Evolutionary conservation across 1,284 basidiomycete genomes (phyloP), one percentile per base, ranked within the genome.

Genomic region (Cryptococcus depauperatus): DNA sequence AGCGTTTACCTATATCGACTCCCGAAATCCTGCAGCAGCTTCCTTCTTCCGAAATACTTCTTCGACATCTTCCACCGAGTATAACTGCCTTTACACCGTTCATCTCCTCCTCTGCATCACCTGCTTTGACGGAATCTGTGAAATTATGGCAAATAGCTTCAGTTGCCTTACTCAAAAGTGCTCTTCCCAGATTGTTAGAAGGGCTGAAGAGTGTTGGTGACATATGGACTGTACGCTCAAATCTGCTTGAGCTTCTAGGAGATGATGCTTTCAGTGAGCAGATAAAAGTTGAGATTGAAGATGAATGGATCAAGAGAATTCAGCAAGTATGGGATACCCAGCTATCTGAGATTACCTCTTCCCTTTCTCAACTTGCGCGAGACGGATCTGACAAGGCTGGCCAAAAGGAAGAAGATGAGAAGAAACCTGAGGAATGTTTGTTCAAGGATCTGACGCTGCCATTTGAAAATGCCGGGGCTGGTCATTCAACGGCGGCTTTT

Each of bases 31-130:
- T 73, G 2, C 62, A 62, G 39, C 45, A 52, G 3, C 57, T 73
- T 5, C 71, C 71, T 1, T 66, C 70, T 0, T 62, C 69, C 1
- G 68, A 70, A 42, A 71, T 73, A 32, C 58, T 71, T 0, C 53
- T 72, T 1, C 61, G 64, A 3, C 66, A 72, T 54, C 55, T 72
- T 0, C 71, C 71, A 0, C 26, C 52, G 0, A 43, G 52, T 4
- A 62, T 73, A 38, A 64, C 61, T 14, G 55, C 50, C 8, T 72
- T 70, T 52, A 69, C 69, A 18, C 70, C 71, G 0, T 70, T 68
- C 55, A 66, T 62, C 33, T 28, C 83, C 0, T 83, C 83, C 48
- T 76, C 82, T 8, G 77, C 80, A 13, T 75, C 80, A 0, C 77
- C 78, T 0, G 77, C 79, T 0, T 41, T 69, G 7, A 30, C 37